Base-by-base conservation (phyloP, 495 filamentous ascomycete genomes). In the Aspergillus leporis region DNA sequence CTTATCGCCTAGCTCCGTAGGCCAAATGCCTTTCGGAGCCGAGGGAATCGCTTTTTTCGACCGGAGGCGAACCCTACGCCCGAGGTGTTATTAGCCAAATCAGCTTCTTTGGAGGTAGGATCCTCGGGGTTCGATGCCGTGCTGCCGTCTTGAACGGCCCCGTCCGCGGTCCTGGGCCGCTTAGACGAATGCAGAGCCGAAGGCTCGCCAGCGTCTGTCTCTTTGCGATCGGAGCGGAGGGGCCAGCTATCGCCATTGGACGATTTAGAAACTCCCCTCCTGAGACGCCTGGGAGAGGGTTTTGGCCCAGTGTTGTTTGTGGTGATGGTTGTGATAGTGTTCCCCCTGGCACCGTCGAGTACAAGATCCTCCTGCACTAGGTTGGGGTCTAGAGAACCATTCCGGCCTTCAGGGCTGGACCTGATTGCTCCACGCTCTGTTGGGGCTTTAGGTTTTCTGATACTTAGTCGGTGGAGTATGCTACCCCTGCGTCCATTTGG, bases 21-120 rank as follows among this genome's bases (percentile, higher is more conserved):
- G 10, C 79, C 74, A 50, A 83, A 77, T 28, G 78, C 80, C 58
- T 78, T 81, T 22, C 78, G 69, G 52, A 83, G 65, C 53, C 73
- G 66, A 0, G 72, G 73, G 53, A 83, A 82, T 53, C 78, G 76
- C 61, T 78, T 83, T 68, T 82, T 82, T 53, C 78, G 78, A 36
- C 72, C 74, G 10, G 74, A 64, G 31, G 65, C 69, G 55, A 75
- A 74, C 23, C 75, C 67, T 53, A 77, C 74, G 25, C 76, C 69
- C 18, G 69, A 63, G 13, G 66, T 70, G n/a, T 55, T 56, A 9
- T 30, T 32, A 5, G 19, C 30, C 7, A 53, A 12, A 38, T 32
- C 18, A 16, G 53, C 53, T 13, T 55, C 19, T 31, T 59, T 36
- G 32, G 58, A 36, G 19, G 28, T 19, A 16, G 30, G 3, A 21